A percentile compares a stretch with the other conserved stretches of the same genome.
These are phyloP conservation scores for Saccharum officinarum DNA, from an alignment of 176 grass and related monocot species.

Conservation along the genomic window DNA sequence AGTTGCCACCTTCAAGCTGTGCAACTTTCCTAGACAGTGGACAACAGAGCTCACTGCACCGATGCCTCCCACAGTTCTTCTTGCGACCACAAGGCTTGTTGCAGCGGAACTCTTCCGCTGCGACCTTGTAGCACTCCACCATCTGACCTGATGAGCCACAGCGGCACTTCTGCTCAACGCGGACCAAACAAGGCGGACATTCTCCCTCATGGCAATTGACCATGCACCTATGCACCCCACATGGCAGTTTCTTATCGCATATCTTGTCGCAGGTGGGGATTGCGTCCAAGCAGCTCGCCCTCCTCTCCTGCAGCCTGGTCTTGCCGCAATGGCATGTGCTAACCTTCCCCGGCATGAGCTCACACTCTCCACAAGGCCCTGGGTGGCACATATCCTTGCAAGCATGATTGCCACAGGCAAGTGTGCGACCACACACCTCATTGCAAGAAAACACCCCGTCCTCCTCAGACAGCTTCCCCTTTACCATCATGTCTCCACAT, in stretches of 20 bases:
- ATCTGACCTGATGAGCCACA: slow-evolving; percentile 64
- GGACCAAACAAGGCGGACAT: slow-evolving; percentile 67
- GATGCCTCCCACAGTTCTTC: slow-evolving; percentile 93
- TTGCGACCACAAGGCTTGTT: slow-evolving; percentile 81
- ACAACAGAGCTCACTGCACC: slow-evolving; percentile 85
- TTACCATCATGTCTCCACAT: slow-evolving; percentile 72
- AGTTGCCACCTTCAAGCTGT: slow-evolving; percentile 33
- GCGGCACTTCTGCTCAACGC: slow-evolving; percentile 77
- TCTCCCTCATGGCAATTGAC: slow-evolving; percentile 75
- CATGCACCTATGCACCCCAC: slow-evolving; percentile 73
- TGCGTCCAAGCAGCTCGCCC: slow-evolving; percentile 75
- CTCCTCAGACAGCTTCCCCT: slow-evolving; percentile 51
- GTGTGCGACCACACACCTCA: slow-evolving; percentile 40
- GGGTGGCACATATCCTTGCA: slow-evolving; percentile 83
- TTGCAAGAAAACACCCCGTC: slow-evolving; percentile 76
- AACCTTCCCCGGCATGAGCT: slow-evolving; percentile 64
- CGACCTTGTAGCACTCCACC: slow-evolving; percentile 75
- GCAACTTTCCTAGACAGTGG: slow-evolving; percentile 46
- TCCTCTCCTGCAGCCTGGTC: slow-evolving; percentile 51
- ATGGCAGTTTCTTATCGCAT: slow-evolving; percentile 69
- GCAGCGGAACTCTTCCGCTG: slow-evolving; percentile 54
- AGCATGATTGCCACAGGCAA: slow-evolving; percentile 71
- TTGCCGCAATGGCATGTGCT: slow-evolving; percentile 85
- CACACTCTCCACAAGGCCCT: slow-evolving; percentile 69
- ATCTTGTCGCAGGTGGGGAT: slow-evolving; percentile 74